phyloP scores from a whole-genome alignment of 371 early-diverging fungal species.

The Coemansia sp. region DNA sequence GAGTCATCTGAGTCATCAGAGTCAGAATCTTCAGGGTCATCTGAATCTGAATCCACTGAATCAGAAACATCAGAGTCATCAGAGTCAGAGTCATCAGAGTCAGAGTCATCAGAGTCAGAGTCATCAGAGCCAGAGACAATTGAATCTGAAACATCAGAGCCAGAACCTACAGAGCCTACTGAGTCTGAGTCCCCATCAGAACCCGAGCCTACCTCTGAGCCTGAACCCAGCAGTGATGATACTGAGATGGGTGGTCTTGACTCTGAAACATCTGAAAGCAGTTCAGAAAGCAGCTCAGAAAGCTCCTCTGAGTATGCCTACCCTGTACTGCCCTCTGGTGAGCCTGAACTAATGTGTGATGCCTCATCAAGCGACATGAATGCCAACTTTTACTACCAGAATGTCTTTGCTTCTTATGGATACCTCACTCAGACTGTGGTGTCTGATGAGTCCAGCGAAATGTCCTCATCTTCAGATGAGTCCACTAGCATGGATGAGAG shows the following conservation, averaged over 20 bases:
- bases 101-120: not conserved
- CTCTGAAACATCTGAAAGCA: not conserved
- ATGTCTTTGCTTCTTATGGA: not conserved
- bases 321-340: not conserved
- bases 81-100: not conserved
- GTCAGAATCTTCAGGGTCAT: not conserved
- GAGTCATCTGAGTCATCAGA: not conserved
- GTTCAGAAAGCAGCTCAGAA: not conserved
- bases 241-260: not conserved
- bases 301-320: not conserved
- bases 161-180: not conserved
- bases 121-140: not conserved
- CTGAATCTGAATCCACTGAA: not conserved
- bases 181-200: not conserved
- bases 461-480: not conserved
- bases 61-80: not conserved
- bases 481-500: not conserved
- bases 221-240: not conserved
- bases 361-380: too few species aligned
- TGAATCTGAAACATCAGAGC: not conserved
- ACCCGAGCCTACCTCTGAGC: not conserved
- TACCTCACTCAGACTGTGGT: not conserved
- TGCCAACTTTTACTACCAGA: not conserved
- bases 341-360: slow-evolving; percentile 2
- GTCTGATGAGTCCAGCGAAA: not conserved